Conservation (phyloP, 1,139 yeast species). For the Ogataea hybrid region DNA sequence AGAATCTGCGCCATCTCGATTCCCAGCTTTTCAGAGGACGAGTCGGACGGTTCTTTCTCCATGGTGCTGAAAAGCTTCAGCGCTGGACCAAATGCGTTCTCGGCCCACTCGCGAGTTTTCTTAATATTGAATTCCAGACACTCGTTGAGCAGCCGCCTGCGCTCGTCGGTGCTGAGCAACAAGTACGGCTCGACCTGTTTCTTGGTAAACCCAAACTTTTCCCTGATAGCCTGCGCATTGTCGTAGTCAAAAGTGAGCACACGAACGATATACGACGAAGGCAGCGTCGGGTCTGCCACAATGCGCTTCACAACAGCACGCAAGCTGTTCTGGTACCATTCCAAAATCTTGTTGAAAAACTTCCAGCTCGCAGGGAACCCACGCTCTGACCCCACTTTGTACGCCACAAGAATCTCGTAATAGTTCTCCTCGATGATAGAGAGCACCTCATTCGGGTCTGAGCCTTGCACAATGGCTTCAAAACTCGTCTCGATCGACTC, state of each 20-base stretch:
- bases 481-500: conserved; percentile 50
- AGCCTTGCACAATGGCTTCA: conserved; percentile 33
- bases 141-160: conserved; percentile 25
- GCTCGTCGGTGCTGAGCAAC: conserved; percentile 21
- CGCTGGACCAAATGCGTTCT: conserved; percentile 25
- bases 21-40: conserved; percentile 24
- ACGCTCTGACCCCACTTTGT: conserved; percentile 54
- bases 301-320: conserved; percentile 54
- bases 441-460: conserved; percentile 55
- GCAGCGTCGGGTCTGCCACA: conserved; percentile 18
- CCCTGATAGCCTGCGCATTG: conserved; percentile 51
- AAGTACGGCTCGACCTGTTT: conserved; percentile 25
- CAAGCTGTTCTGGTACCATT: conserved; percentile 66
- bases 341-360: conserved; percentile 58
- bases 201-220: conserved; percentile 44
- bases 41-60: conserved; percentile 28
- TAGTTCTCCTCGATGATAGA: conserved; percentile 75
- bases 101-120: conserved; percentile 28
- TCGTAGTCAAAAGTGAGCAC: conserved; percentile 75
- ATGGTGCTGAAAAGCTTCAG: conserved; percentile 21
- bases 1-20: conserved; percentile 29
- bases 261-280: conserved; percentile 18
- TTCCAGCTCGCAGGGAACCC: conserved; percentile 70
- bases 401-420: conserved; percentile 72
- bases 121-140: conserved; percentile 24